Conservation (phyloP, 2,329 filamentous ascomycete species). For the Orbilia javanica region DNA sequence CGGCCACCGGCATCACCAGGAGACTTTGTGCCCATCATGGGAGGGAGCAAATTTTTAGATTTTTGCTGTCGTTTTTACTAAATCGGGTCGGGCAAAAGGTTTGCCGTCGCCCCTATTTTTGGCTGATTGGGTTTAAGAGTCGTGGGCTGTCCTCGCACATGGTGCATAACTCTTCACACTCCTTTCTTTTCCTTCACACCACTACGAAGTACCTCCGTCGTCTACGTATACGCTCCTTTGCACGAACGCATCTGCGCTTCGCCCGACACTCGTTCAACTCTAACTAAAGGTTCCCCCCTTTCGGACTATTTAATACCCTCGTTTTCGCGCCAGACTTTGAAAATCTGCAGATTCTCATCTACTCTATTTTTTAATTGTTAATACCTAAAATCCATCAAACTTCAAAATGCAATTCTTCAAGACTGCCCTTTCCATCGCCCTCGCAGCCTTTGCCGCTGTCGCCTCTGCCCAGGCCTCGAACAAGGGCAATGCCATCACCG, state of each 20-base stretch:
- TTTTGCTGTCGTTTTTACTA: constrained; percentile 34
- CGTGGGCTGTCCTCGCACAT: constrained; percentile 49
- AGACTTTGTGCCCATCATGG: constrained; percentile 32
- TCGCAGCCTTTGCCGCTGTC: constrained; percentile 45
- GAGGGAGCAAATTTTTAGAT: constrained; percentile 52
- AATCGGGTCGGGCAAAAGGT: constrained; percentile 40
- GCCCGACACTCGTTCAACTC: constrained; percentile 51
- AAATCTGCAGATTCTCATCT: background rate
- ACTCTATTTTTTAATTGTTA: constrained; percentile 19
- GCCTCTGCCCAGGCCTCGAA: constrained; percentile 32
- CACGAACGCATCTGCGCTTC: constrained; percentile 55
- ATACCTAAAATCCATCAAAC: constrained; percentile 26
- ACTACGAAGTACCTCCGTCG: constrained; percentile 31
- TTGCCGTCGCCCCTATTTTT: constrained; percentile 53
- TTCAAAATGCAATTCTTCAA: constrained; percentile 58
- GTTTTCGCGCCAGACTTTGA: constrained; percentile 22
- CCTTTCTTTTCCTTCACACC: constrained; percentile 45
- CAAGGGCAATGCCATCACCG: constrained; percentile 27
- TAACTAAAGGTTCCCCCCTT: constrained; percentile 2
- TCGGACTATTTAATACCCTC: constrained; percentile 50
- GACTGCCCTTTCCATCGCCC: constrained; percentile 39
- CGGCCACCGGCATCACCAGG: constrained; percentile 29
- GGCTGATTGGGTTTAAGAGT: constrained; percentile 56
- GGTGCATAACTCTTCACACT: constrained; percentile 44
- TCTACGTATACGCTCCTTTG: constrained; percentile 58